phyloP scores from a whole-genome alignment of 768 basidiomycete species.

The Albatrellus ellisii region DNA sequence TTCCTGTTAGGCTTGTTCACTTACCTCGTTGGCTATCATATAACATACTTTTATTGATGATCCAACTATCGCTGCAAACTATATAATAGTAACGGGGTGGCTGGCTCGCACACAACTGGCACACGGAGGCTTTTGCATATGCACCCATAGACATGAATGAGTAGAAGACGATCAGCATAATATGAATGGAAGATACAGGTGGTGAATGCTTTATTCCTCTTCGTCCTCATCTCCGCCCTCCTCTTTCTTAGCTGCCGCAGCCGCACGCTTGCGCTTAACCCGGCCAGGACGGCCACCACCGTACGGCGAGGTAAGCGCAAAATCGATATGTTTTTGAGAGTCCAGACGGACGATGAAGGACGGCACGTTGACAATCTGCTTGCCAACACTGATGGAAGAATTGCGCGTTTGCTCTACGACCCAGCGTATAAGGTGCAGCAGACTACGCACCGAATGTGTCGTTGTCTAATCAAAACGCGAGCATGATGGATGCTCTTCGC shows the following conservation, averaged over 20 bases:
- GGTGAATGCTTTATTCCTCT: constrained; percentile 40
- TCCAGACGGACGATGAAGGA: constrained; percentile 99
- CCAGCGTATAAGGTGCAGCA: background rate
- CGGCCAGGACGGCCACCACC: constrained; percentile 92
- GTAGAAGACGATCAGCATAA: background rate
- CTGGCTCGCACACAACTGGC: background rate
- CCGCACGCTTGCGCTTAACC: constrained; percentile 97
- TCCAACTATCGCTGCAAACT: no score
- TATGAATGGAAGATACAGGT: background rate
- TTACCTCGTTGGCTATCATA: background rate
- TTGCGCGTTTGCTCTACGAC: constrained; percentile 1
- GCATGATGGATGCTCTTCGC: constrained; percentile 99
- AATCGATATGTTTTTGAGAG: constrained; percentile 99
- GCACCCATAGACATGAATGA: constrained; percentile 1
- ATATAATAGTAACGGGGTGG: background rate
- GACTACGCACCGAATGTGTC: constrained; percentile 82
- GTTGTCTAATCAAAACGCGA: constrained; percentile 92
- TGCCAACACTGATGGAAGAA: constrained; percentile 63
- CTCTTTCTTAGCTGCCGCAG: constrained; percentile 83
- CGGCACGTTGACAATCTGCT: constrained; percentile 97
- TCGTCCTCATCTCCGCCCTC: constrained; percentile 86
- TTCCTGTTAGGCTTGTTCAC: no score
- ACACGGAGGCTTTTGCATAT: constrained; percentile 1
- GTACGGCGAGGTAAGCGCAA: constrained; percentile 91
- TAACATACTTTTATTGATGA: background rate